phyloP scores from a whole-genome alignment of 805 yeast genomes.

The Brettanomyces custersianus region DNA sequence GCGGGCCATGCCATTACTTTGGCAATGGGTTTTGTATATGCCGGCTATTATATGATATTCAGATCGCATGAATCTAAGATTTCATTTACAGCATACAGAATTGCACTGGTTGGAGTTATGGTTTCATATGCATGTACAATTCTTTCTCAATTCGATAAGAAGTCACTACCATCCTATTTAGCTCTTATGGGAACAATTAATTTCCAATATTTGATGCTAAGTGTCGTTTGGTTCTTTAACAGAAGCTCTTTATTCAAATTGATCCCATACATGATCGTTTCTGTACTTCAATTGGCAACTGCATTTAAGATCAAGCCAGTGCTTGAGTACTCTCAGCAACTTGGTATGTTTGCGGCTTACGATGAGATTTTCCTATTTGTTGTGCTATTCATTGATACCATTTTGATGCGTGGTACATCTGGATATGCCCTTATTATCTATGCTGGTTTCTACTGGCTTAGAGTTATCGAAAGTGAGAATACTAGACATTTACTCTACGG shows the following conservation, averaged over 20 bases:
- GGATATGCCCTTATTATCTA: slow-evolving; percentile 60
- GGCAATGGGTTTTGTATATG: slow-evolving; percentile 31
- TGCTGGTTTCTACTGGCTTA: slow-evolving; percentile 58
- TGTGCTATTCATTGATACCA: slow-evolving; percentile 48
- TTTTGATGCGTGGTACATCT: slow-evolving; percentile 54
- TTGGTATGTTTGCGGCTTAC: slow-evolving; percentile 45
- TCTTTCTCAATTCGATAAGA: slow-evolving; percentile 49
- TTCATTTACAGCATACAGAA: slow-evolving; percentile 44
- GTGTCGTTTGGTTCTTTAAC: slow-evolving; percentile 51
- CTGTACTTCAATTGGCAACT: slow-evolving; percentile 46
- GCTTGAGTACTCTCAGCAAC: slow-evolving; percentile 26
- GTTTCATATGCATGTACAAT: slow-evolving; percentile 44
- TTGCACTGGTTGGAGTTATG: slow-evolving; percentile 48
- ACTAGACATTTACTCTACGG: slow-evolving; percentile 35
- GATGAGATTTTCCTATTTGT: slow-evolving; percentile 50
- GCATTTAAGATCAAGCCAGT: slow-evolving; percentile 33
- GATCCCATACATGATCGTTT: slow-evolving; percentile 47
- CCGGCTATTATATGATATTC: slow-evolving; percentile 24
- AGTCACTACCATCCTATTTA: slow-evolving; percentile 48
- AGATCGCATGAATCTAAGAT: slow-evolving; percentile 32
- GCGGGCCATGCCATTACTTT: slow-evolving; percentile 44
- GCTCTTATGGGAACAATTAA: slow-evolving; percentile 65
- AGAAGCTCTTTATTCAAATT: slow-evolving; percentile 59
- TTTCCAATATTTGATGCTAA: slow-evolving; percentile 57
- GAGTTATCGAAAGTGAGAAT: slow-evolving; percentile 47